These are phyloP conservation scores for Populus tomentosa DNA, from an alignment of 441 rosid species.

Conservation along the genomic window DNA sequence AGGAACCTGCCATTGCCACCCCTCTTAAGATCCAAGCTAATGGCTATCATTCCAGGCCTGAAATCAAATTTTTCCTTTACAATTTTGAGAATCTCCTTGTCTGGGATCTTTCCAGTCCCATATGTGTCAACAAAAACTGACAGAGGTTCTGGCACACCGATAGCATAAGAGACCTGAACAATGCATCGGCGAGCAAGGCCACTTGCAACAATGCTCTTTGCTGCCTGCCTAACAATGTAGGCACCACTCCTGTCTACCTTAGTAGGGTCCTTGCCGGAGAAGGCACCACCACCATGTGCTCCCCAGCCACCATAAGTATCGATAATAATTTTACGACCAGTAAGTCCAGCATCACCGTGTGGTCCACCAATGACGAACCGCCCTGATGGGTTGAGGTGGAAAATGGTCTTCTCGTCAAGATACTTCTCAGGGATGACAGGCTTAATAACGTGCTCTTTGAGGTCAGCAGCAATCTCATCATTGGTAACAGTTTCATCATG, in stretches of 20 bases:
- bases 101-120: slow-evolving; percentile 54
- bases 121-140: slow-evolving; percentile 50
- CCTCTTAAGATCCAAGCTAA: slow-evolving; percentile 29
- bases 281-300: slow-evolving; percentile 49
- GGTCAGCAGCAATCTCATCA: slow-evolving; percentile 56
- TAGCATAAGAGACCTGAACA: slow-evolving; percentile 57
- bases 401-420: slow-evolving; percentile 55
- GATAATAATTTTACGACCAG: slow-evolving; percentile 54
- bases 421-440: slow-evolving; percentile 54
- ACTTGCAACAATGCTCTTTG: slow-evolving; percentile 57
- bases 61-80: slow-evolving; percentile 32
- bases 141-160: slow-evolving; percentile 59
- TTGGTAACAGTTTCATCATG: slow-evolving; percentile 57
- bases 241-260: slow-evolving; percentile 55
- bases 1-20: slow-evolving; percentile 24
- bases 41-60: slow-evolving; percentile 26
- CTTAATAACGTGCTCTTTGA: slow-evolving; percentile 53
- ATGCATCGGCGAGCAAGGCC: slow-evolving; percentile 57
- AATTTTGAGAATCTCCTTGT: slow-evolving; percentile 51
- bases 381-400: slow-evolving; percentile 59
- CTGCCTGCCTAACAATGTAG: slow-evolving; percentile 63
- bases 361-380: slow-evolving; percentile 59
- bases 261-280: slow-evolving; percentile 51
- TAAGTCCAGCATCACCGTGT: slow-evolving; percentile 59
- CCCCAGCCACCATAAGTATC: slow-evolving; percentile 54